phyloP scores from a whole-genome alignment of 164 flowering plant genomes.

The Piper betle region DNA sequence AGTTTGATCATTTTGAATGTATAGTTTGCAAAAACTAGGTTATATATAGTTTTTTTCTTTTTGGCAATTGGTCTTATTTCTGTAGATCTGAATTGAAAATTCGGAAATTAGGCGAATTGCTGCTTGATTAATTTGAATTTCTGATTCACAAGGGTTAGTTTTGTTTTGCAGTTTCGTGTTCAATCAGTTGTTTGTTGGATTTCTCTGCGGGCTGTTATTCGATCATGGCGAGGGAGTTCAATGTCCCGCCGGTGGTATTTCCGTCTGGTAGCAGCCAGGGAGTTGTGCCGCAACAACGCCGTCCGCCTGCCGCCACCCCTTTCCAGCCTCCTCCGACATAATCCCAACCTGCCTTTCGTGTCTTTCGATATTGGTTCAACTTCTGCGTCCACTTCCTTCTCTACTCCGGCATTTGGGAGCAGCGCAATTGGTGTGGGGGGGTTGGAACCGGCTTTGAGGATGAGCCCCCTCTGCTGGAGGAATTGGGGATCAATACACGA shows the following conservation, averaged over 20 bases:
- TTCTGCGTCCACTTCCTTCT: constrained; percentile 20
- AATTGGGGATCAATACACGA: constrained; percentile 76
- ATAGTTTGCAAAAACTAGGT: no score
- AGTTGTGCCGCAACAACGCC: constrained; percentile 31
- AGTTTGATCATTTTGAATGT: no score
- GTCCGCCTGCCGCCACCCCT: constrained; percentile 49
- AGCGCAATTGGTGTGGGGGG: constrained; percentile 4
- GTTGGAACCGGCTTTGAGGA: constrained; percentile 38
- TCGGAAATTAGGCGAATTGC: no score
- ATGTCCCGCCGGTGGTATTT: constrained; percentile 65
- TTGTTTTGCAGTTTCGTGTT: not conserved
- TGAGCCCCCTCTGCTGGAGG: constrained; percentile 83
- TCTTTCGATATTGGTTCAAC: constrained; percentile 54
- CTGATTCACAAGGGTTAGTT: not conserved
- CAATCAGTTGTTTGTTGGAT: not conserved
- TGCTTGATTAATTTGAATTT: not conserved
- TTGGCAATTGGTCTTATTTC: no score
- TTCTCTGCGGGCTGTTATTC: not conserved
- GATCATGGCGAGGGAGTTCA: constrained; percentile 33
- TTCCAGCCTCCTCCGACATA: constrained; percentile 42
- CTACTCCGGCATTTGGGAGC: constrained; percentile 22
- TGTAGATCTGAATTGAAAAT: no score
- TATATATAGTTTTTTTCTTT: no score
- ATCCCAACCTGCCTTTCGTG: constrained; percentile 44
- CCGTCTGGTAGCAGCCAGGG: constrained; percentile 48